phyloP scores from a whole-genome alignment of 1,284 basidiomycete genomes.

The Melanopsichium pennsylvanicum region DNA sequence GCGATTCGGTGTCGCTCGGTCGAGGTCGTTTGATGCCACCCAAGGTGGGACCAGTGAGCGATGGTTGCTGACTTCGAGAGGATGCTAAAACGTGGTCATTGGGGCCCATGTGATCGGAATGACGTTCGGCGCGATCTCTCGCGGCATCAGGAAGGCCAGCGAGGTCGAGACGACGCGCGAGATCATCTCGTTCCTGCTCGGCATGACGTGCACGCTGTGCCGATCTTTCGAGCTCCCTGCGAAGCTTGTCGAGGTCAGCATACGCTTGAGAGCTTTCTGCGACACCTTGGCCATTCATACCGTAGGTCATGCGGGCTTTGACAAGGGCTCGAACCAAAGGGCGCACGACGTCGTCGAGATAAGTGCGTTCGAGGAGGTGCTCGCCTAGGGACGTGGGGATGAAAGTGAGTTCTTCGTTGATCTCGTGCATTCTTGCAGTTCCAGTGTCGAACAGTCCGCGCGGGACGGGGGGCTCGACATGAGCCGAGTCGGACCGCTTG shows the following conservation, averaged over 20 bases:
- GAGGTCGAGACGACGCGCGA: slow-evolving; percentile 41
- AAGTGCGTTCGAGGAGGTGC: slow-evolving; percentile 43
- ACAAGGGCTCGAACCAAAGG: slow-evolving; percentile 45
- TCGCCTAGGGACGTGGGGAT: slow-evolving; percentile 41
- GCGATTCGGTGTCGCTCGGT: slow-evolving; percentile 9
- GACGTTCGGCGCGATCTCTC: slow-evolving; percentile 22
- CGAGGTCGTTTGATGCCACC: slow-evolving; percentile 17
- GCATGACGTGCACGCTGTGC: slow-evolving; percentile 37
- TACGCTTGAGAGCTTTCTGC: slow-evolving; percentile 27
- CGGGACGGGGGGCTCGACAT: slow-evolving; percentile 1
- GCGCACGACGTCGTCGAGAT: slow-evolving; percentile 45
- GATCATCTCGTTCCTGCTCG: slow-evolving; percentile 41
- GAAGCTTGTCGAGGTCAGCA: slow-evolving; percentile 43
- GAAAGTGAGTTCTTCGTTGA: slow-evolving; percentile 26
- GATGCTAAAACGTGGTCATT: not conserved
- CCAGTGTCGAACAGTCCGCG: slow-evolving; percentile 11
- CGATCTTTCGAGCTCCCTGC: slow-evolving; percentile 33
- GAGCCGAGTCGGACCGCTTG: slow-evolving; percentile 30
- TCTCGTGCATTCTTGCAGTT: slow-evolving; percentile 12
- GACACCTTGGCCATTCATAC: not conserved
- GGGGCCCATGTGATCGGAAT: slow-evolving; percentile 3
- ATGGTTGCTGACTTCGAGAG: slow-evolving; percentile 1
- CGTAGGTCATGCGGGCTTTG: slow-evolving; percentile 36
- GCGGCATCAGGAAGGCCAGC: slow-evolving; percentile 12
- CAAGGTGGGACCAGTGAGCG: not conserved